phyloP scores from a whole-genome alignment of 768 basidiomycete species.

The Suillus cothurnatus region DNA sequence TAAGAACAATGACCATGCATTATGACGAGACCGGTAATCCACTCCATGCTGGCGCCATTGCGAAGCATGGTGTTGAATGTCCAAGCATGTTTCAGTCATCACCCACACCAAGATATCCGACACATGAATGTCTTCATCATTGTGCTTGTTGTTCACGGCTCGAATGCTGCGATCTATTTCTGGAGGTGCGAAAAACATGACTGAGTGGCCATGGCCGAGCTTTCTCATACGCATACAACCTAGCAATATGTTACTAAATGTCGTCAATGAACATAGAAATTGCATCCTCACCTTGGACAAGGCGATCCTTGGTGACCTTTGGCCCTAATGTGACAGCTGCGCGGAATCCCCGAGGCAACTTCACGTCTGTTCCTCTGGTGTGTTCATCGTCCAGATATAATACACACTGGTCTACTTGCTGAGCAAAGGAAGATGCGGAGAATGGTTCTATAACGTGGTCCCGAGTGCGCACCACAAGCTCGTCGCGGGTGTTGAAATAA shows the following conservation, averaged over 20 bases:
- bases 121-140: constrained; percentile 14
- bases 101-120: constrained; percentile 48
- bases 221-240: constrained; percentile 59
- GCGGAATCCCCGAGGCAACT: constrained; percentile 42
- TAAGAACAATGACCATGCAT: constrained; percentile 21
- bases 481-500: constrained; percentile 43
- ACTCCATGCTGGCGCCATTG: constrained; percentile 47
- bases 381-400: constrained; percentile 59
- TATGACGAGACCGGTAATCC: constrained; percentile 32
- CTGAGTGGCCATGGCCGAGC: constrained; percentile 48
- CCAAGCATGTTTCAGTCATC: constrained; percentile 43
- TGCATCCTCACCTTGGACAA: constrained; percentile 46
- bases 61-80: constrained; percentile 39
- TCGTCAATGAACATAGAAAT: neutral
- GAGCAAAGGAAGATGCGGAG: constrained; percentile 38
- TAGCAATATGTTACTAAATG: constrained; percentile 21
- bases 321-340: constrained; percentile 53
- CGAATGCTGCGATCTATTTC: constrained; percentile 45
- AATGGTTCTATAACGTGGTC: constrained; percentile 40
- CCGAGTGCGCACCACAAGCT: constrained; percentile 35
- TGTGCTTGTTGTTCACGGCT: constrained; percentile 17
- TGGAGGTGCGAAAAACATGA: constrained; percentile 50
- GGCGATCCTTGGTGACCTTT: constrained; percentile 52
- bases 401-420: constrained; percentile 43
- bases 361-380: constrained; percentile 51